A percentile compares a stretch with the other conserved stretches of the same genome.
These are phyloP conservation scores for Termitomyces heimii DNA, from an alignment of 768 basidiomycete species.

Conservation along the genomic window DNA sequence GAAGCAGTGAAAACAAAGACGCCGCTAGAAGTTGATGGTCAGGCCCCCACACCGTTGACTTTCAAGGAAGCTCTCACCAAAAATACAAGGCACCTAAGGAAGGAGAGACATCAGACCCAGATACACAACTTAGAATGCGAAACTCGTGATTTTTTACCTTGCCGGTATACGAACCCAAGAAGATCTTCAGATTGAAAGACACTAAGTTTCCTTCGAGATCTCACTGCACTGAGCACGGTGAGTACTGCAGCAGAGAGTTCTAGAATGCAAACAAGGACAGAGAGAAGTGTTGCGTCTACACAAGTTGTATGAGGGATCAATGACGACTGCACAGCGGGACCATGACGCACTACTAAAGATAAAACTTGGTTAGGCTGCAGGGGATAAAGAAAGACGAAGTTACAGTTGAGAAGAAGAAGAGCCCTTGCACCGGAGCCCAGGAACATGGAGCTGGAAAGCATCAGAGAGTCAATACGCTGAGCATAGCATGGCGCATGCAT, in stretches of 20 bases:
- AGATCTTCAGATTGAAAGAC: not conserved
- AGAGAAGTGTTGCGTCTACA: conserved; percentile 11
- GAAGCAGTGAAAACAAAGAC: conserved; percentile 1
- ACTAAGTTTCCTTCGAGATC: not conserved
- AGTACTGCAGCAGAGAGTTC: conserved; percentile 10
- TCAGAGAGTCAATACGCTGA: not conserved
- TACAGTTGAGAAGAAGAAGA: conserved; percentile 9
- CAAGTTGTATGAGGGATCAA: not conserved
- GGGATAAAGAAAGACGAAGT: not conserved
- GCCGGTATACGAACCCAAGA: conserved; percentile 5
- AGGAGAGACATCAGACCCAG: not conserved
- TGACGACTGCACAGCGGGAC: not conserved
- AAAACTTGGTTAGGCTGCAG: not conserved
- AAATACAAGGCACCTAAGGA: conserved; percentile 10
- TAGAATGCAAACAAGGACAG: conserved; percentile 7
- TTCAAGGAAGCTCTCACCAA: not conserved
- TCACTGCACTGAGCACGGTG: conserved; percentile 4
- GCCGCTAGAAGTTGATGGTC: not conserved
- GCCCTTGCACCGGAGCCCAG: conserved; percentile 11
- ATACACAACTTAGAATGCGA: not conserved
- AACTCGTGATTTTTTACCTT: conserved; percentile 2
- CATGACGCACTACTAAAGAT: conserved; percentile 4
- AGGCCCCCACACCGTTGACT: not conserved
- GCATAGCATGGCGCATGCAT: not conserved
- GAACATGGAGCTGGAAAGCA: conserved; percentile 10